Base-by-base conservation (phyloP, 805 yeast genomes). In the Ogataea glucozyma region DNA sequence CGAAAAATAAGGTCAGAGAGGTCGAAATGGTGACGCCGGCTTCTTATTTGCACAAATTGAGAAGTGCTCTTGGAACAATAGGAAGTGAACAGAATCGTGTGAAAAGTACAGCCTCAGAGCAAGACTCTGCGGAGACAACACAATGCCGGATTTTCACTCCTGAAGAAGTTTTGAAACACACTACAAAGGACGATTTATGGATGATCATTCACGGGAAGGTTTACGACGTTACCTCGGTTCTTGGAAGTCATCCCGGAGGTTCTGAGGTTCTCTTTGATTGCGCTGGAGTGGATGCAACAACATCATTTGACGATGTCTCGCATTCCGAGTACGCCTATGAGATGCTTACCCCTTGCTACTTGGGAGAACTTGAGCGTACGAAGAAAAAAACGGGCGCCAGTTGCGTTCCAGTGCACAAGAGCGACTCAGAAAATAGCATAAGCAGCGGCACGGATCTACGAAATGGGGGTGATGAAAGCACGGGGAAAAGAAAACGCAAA, bases 321-420 rank as follows among this genome's bases (percentile, higher is more conserved):
- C 97, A 91, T 64, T 81, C 93, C 4, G 91, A 86, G 48, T 70
- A 83, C 35, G 95, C 97, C 1, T 85, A 86, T 62, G 93, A 87
- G 40, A 83, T 90, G 76, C 69, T 91, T 49, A 86, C 84, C 48
- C 96, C 90, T 33, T 82, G 75, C 44, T 84, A 81, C 66, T 64
- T 88, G 47, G 97, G 95, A 72, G 44, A 91, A 81, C 62, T 90
- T 78, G 60, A 69, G 69, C 46, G 37, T 52, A 49, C 31, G 61
- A 47, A 32, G 65, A 50, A 21, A 60, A 55, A 29, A 61, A 51
- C 26, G 42, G 31, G 19, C 16, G 19, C 20, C 23, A 43, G 30
- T 20, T 22, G 30, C 10, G 10, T n/a, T 8, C 14, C 23, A 13
- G 20, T 31, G n/a, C 18, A 13, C 10, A 31, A 23, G 24, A 24